A percentile compares a stretch with the other conserved stretches of the same genome.
These are phyloP conservation scores for Trichosporon coremiiforme DNA, from an alignment of 1,284 basidiomycete species.

Conservation along the genomic window DNA sequence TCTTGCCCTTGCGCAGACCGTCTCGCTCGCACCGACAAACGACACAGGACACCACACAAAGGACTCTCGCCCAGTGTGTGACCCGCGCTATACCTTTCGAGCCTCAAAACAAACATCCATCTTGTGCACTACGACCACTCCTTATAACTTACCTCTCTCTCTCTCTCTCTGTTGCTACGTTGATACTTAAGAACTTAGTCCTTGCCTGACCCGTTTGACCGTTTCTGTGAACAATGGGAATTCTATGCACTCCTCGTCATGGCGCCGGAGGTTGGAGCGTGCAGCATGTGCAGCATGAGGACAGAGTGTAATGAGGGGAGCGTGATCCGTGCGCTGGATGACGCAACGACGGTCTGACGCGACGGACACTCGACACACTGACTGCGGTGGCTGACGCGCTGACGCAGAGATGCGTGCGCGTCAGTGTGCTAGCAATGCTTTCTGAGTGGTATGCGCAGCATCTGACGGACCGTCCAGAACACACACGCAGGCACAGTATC, in stretches of 20 bases:
- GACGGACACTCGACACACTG: not conserved
- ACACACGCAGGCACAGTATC: too few species aligned
- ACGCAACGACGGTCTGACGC: not conserved
- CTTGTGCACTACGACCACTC: slow-evolving; percentile 13
- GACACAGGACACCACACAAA: too few species aligned
- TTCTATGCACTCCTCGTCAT: not conserved
- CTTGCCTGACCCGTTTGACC: not conserved
- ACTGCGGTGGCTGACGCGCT: not conserved
- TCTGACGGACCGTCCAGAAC: too few species aligned
- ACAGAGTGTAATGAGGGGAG: too few species aligned
- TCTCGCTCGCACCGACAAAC: too few species aligned
- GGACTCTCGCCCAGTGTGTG: too few species aligned
- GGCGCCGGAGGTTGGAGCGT: not conserved
- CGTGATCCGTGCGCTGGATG: not conserved
- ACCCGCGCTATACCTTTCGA: not conserved
- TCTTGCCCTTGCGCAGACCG: too few species aligned
- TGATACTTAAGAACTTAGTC: not conserved
- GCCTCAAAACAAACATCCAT: not conserved
- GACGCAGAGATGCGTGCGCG: not conserved
- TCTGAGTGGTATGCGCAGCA: too few species aligned
- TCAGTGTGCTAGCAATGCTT: not conserved
- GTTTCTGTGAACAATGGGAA: not conserved
- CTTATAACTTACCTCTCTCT: not conserved
- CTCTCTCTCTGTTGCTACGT: slow-evolving; percentile 2
- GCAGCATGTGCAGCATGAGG: too few species aligned